Base-by-base conservation (phyloP, 805 yeast species). In the Saccharomycopsis guyanensis region DNA sequence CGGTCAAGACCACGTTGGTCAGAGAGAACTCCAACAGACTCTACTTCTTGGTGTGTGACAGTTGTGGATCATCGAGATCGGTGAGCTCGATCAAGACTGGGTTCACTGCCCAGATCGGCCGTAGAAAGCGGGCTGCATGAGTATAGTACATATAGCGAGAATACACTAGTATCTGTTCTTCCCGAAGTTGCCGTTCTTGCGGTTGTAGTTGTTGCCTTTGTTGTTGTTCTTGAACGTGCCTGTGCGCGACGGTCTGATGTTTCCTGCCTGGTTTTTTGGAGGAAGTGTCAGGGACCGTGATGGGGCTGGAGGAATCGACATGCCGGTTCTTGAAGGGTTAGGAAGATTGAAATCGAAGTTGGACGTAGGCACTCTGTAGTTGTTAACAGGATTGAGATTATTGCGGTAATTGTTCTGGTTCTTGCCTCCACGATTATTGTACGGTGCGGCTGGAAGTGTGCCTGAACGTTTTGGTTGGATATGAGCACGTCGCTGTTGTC, bases 21-120 rank as follows among this genome's bases (percentile, higher is more conserved):
- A 89, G 95, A 71, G 99, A 93, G 71, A 82, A 86, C 57, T 83
- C 93, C 50, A 93, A 89, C 74, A 86, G 99, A 74, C 78, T 93
- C 70, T 95, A 86, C 73, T 93, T 93, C 75, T 76, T 93, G 75
- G 95, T 89, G 60, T 93, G 99, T 76, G 88, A 89, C 64, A 86
- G 95, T 47, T 93, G 99, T 76, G 98, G 98, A 57, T 86, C 96
- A 41, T 81, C 97, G 41, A 83, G 96, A 71, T 88, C 97, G 42
- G 99, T 93, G 48, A 80, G 93, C 57, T 87, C 96, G 40, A 93
- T 93, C 69, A 93, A 94, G 80, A 86, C 97, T 42, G 99, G 99
- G 83, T 93, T 86, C 95, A 96, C 89, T 74, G 99, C 98, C 58
- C 91, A 86, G 63, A 81, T 86, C 60, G 95, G 95, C 58, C 82